Percentiles rank a stretch among this genome's conserved stretches.
Evolutionary conservation across 1,284 basidiomycete species (phyloP).

Genomic region (Vanrija humicola): DNA sequence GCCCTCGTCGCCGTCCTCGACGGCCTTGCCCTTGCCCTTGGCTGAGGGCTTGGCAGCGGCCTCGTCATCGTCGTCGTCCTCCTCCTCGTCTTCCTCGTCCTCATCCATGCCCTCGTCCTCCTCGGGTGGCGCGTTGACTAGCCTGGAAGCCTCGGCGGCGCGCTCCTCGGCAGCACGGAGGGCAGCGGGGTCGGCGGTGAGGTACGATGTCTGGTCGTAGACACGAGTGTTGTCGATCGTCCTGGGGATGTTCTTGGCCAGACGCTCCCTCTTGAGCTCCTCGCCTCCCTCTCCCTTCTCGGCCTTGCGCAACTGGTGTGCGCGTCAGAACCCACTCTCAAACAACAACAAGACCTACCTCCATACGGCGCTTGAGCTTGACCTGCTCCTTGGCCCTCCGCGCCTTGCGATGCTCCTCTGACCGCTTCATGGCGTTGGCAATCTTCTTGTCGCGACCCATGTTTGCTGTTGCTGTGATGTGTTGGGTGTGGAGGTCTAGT

Average conservation of each 20-base stretch:
- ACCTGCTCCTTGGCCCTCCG: constrained; percentile 75
- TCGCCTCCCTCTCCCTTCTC: constrained; percentile 40
- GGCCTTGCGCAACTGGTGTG: constrained; percentile 35
- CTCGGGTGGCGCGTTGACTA: constrained; percentile 25
- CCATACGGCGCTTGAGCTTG: constrained; percentile 75
- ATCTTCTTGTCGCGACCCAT: constrained; percentile 54
- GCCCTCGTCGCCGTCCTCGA: constrained; percentile 43
- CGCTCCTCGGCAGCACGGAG: constrained; percentile 35
- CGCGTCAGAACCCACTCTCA: not conserved
- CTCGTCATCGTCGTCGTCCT: constrained; percentile 52
- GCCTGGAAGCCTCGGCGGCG: constrained; percentile 35
- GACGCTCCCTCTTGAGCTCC: constrained; percentile 56
- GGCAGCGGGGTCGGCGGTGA: constrained; percentile 63
- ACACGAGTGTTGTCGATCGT: constrained; percentile 93
- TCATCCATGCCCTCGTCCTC: constrained; percentile 22
- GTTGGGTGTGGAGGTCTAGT: not conserved
- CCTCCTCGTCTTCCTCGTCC: constrained; percentile 50
- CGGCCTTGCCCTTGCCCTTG: constrained; percentile 12
- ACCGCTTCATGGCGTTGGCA: constrained; percentile 79
- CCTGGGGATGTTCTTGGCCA: constrained; percentile 76
- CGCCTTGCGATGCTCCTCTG: constrained; percentile 66
- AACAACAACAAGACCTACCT: constrained; percentile 52
- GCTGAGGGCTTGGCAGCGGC: constrained; percentile 38
- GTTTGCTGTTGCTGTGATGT: constrained; percentile 1
- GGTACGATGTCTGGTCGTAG: constrained; percentile 72